Evolutionary conservation across 1,139 yeast species (phyloP).

Genomic region (Taiozyma sp.): DNA sequence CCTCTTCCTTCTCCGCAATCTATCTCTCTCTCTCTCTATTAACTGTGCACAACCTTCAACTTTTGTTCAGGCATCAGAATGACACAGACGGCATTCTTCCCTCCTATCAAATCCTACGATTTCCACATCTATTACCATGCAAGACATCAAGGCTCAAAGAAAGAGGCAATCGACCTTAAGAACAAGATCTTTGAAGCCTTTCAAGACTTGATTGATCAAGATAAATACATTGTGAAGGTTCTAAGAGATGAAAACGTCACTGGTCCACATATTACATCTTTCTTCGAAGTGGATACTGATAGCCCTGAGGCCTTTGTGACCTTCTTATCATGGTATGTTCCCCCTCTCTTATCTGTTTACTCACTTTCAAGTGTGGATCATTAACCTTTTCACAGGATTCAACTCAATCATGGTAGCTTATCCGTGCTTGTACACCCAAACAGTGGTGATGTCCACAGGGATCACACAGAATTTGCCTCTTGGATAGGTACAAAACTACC

Average conservation of each 20-base stretch:
- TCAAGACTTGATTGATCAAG: slow-evolving; percentile 6
- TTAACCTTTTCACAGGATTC: slow-evolving; percentile 20
- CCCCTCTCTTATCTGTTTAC: neutral
- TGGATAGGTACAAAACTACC: slow-evolving; percentile 45
- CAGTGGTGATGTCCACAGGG: slow-evolving; percentile 34
- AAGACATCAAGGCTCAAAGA: slow-evolving; percentile 1
- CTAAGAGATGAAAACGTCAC: slow-evolving; percentile 5
- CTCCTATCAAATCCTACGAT: slow-evolving; percentile 12
- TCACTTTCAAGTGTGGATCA: neutral
- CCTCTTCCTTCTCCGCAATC: too few relatives aligned
- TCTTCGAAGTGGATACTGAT: slow-evolving; percentile 14
- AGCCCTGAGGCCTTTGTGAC: slow-evolving; percentile 7
- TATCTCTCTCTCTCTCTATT: too few relatives aligned
- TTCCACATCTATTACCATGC: slow-evolving; percentile 14
- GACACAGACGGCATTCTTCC: slow-evolving; percentile 1
- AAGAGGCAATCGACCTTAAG: slow-evolving; percentile 12
- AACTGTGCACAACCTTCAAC: too few relatives aligned
- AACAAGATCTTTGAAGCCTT: slow-evolving; percentile 9
- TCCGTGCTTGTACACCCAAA: slow-evolving; percentile 53
- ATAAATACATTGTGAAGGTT: slow-evolving; percentile 8
- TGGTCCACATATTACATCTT: slow-evolving; percentile 12
- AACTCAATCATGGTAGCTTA: slow-evolving; percentile 45
- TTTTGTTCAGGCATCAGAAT: too few relatives aligned
- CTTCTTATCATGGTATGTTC: slow-evolving; percentile 19
- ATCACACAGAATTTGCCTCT: slow-evolving; percentile 48